Evolutionary conservation across 345 rosid species (phyloP).

Genomic region (Lumnitzera littorea): DNA sequence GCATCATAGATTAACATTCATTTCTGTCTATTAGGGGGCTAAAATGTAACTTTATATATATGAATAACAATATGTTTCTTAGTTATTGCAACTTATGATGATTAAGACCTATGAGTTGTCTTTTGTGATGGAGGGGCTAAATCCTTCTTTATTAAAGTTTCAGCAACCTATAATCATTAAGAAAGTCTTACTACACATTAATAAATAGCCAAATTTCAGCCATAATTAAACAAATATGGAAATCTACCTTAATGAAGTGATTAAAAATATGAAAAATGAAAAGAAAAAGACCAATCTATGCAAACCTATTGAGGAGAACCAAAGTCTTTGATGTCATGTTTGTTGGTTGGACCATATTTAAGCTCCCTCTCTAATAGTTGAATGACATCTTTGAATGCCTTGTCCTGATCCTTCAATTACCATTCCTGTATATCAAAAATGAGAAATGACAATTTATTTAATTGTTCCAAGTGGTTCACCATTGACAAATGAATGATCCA

Average conservation of each 20-base stretch:
- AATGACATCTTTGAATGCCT: constrained; percentile 88
- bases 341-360: constrained; percentile 54
- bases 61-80: too few relatives aligned
- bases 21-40: too few relatives aligned
- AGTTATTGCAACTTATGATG: too few relatives aligned
- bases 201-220: too few relatives aligned
- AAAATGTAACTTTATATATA: too few relatives aligned
- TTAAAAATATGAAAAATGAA: too few relatives aligned
- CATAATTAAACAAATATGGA: not conserved
- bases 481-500: not conserved
- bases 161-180: constrained; percentile 61
- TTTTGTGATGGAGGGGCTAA: constrained; percentile 80
- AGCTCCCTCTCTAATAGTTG: constrained; percentile 91
- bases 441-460: too few relatives aligned
- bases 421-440: constrained; percentile 42
- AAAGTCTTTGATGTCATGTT: constrained; percentile 68
- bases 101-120: constrained; percentile 36
- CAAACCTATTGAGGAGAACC: constrained; percentile 81
- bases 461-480: not conserved
- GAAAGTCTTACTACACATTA: not conserved
- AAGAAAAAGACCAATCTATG: not conserved
- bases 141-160: constrained; percentile 64
- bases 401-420: constrained; percentile 76
- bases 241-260: not conserved
- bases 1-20: too few relatives aligned